phyloP scores from a whole-genome alignment of 306 rosid genomes.

The Albizia julibrissin region DNA sequence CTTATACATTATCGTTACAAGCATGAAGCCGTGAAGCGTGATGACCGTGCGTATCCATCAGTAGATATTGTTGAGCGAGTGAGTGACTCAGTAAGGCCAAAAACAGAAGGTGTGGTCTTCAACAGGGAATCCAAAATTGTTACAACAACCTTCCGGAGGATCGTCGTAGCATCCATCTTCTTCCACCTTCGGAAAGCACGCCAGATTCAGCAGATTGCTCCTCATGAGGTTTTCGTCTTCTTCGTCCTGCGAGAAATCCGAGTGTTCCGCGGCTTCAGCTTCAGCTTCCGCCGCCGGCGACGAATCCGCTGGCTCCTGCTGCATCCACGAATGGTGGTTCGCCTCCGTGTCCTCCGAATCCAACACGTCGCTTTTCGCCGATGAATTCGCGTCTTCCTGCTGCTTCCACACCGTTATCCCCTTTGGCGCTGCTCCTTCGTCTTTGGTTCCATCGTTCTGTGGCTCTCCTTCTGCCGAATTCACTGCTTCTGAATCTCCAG shows the following conservation, averaged over 20 bases:
- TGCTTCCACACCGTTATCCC: slow-evolving; percentile 56
- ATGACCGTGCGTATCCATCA: not conserved
- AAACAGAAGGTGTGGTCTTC: slow-evolving; percentile 62
- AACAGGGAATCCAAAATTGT: slow-evolving; percentile 41
- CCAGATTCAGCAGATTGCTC: slow-evolving; percentile 24
- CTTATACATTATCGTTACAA: not conserved
- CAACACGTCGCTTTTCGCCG: slow-evolving; percentile 68
- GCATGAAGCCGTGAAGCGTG: not conserved
- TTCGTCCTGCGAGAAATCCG: slow-evolving; percentile 70
- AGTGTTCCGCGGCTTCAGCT: slow-evolving; percentile 33
- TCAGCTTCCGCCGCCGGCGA: slow-evolving; percentile 41
- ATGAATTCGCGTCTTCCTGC: slow-evolving; percentile 72
- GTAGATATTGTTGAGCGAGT: not conserved
- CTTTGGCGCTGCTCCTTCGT: slow-evolving; percentile 40
- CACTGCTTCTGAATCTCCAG: slow-evolving; percentile 29
- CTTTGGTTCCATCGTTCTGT: slow-evolving; percentile 49
- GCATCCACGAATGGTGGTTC: slow-evolving; percentile 49
- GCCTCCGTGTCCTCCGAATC: slow-evolving; percentile 62
- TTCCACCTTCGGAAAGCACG: slow-evolving; percentile 51
- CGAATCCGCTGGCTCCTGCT: slow-evolving; percentile 63
- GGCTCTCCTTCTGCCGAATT: slow-evolving; percentile 42
- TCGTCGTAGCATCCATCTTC: slow-evolving; percentile 57
- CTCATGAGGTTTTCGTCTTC: slow-evolving; percentile 46
- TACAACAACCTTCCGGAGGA: slow-evolving; percentile 49
- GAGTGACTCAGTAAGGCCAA: slow-evolving; percentile 46